Percentiles rank a stretch among this genome's conserved stretches.
These are phyloP conservation scores for Pachyrhizus erosus DNA, from an alignment of 306 rosid species.

Conservation along the genomic window DNA sequence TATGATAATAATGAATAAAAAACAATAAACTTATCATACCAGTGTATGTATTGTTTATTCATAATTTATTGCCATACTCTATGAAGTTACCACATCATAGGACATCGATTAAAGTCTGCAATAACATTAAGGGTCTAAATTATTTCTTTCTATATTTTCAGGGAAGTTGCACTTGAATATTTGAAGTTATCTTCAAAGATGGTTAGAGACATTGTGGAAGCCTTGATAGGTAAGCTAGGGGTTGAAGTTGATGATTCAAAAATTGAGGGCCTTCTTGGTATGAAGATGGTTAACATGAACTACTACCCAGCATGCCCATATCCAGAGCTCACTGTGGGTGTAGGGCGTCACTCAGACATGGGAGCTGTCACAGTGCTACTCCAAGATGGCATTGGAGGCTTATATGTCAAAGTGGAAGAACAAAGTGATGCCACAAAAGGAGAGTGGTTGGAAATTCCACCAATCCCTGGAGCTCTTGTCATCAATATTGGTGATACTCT, in stretches of 20 bases:
- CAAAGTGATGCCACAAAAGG: constrained; percentile 37
- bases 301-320: constrained; percentile 74
- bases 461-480: constrained; percentile 66
- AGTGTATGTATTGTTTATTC: no score
- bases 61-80: no score
- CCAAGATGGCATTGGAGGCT: constrained; percentile 77
- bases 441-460: constrained; percentile 68
- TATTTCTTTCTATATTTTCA: neutral
- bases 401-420: constrained; percentile 60
- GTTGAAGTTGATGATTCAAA: constrained; percentile 48
- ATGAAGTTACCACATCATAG: no score
- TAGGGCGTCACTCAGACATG: constrained; percentile 76
- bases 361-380: constrained; percentile 66
- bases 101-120: neutral
- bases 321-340: constrained; percentile 79
- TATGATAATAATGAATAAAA: no score
- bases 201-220: constrained; percentile 49
- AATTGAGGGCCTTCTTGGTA: constrained; percentile 49
- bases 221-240: constrained; percentile 55
- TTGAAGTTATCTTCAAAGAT: constrained; percentile 52
- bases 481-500: constrained; percentile 63
- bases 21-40: no score
- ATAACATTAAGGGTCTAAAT: neutral
- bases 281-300: constrained; percentile 66
- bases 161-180: constrained; percentile 65